phyloP scores from a whole-genome alignment of 257 asterid genomes.

The Paulownia fortunei region DNA sequence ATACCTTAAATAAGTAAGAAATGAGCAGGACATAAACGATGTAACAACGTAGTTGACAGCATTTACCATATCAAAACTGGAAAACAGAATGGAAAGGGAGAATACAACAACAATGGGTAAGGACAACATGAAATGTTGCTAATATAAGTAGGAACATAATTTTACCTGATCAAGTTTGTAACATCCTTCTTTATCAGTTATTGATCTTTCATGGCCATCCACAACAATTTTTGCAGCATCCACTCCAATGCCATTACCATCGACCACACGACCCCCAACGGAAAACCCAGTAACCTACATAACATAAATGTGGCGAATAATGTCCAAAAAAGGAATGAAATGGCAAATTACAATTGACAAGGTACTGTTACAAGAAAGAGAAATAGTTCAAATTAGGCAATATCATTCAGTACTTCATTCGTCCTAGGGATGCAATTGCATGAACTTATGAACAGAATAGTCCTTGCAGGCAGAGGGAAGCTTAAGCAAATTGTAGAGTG shows the following conservation, averaged over 20 bases:
- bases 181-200: constrained; percentile 83
- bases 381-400: constrained; percentile 11
- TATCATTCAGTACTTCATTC: neutral
- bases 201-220: constrained; percentile 83
- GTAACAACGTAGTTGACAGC: neutral
- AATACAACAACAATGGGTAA: constrained; percentile 11
- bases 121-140: neutral
- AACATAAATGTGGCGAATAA: constrained; percentile 30
- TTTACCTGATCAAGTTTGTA: constrained; percentile 98
- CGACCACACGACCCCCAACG: constrained; percentile 97
- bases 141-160: constrained; percentile 23
- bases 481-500: constrained; percentile 5
- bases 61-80: constrained; percentile 11
- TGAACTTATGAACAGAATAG: neutral
- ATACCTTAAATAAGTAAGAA: constrained; percentile 8
- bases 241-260: constrained; percentile 81
- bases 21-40: neutral
- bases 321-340: constrained; percentile 7
- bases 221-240: constrained; percentile 71
- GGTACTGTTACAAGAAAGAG: constrained; percentile 16
- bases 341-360: constrained; percentile 6
- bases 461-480: constrained; percentile 16
- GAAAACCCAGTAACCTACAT: constrained; percentile 96
- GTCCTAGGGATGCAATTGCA: neutral
- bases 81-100: constrained; percentile 2